Base-by-base conservation (phyloP, 176 grass and related monocot genomes). In the Eleusine indica region DNA sequence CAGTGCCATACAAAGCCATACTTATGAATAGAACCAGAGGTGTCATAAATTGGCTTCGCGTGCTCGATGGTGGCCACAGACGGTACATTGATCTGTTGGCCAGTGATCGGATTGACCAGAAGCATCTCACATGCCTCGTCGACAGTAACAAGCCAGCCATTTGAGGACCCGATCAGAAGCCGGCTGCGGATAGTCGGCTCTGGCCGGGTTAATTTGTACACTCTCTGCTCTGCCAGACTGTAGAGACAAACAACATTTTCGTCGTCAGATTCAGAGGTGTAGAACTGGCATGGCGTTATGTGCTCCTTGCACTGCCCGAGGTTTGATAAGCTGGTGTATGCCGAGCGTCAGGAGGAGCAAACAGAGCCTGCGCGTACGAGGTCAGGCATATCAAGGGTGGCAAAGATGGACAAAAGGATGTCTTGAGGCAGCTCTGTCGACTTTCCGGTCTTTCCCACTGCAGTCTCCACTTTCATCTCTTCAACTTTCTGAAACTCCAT, bases 371-470 rank as follows among this genome's bases (percentile, higher is more conserved):
- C 80, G 0, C 70, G 80, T 16, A 73, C 19, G 11, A 83, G 43
- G 42, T 83, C 80, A 49, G 80, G 56, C 41, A 74, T 51, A 25
- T 83, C 56, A 35, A 83, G 53, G 15, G 6, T 13, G 9, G 41
- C 25, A 51, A 83, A 83, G 10, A 83, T 83, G 10, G 11, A 2
- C 29, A 41, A 12, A 30, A 83, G 3, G 1, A 66, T 42, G 28
- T 83, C 81, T 54, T 40, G 30, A 2, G 71, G 60, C 30, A 74
- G 52, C 52, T 54, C 52, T 4, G 52, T 9, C 52, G 9, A 54
- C 14, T 5, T 18, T 15, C 15, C 52, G 32, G 32, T 35, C 32
- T 35, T 35, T 35, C 32, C 32, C 52, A 5, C 52, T 18, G 16
- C 52, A 54, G 52, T 54, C 4, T 6, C 14, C 52, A 18, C 17